Base-by-base conservation (phyloP, 768 basidiomycete genomes). In the Russula sp. region DNA sequence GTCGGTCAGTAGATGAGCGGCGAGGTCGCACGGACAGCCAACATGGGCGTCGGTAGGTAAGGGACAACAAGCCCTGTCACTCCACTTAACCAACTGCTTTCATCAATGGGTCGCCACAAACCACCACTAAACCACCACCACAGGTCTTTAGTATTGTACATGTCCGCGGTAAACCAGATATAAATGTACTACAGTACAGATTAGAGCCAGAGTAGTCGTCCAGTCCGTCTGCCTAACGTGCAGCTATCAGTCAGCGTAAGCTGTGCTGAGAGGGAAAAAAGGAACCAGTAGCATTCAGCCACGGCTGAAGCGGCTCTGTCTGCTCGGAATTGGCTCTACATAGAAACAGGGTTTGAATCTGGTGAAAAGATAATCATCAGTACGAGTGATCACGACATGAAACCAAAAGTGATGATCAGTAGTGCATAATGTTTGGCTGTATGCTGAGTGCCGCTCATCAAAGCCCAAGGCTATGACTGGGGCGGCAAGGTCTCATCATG, bases 361-460 rank as follows among this genome's bases (percentile, higher is more conserved):
- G 42, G 22, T 20, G 27, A 55, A 48, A 39, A 11, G 31, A 32
- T 14, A 39, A 34, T 66, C 53, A 34, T 66, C 57, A 57, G 62
- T 6, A 39, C 20, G 13, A 57, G 42, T 27, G 31, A 22, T 2
- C 10, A 58, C 2, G 6, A 13, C 10, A 14, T 42, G 47, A 35
- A 31, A 39, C 39, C 31, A 64, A 51, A 22, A 20, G 20, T 22
- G 54, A 65, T 45, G 47, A 51, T 67, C 66, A 67, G 66, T 22
- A 34, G 56, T 54, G 65, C 67, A 68, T 62, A 54, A 40, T 66
- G 61, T 66, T 68, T 68, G 67, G 67, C 67, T 66, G 40, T 60
- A 68, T 68, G 67, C 67, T 57, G 31, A 39, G 59, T 60, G 58
- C 67, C 67, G 45, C 45, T 68, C 67, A 63, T 68, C 67, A 68